Percentiles rank a stretch among this genome's conserved stretches.
Conservation (phyloP, 768 basidiomycete genomes). For the Rhizopogon vesiculosus region DNA sequence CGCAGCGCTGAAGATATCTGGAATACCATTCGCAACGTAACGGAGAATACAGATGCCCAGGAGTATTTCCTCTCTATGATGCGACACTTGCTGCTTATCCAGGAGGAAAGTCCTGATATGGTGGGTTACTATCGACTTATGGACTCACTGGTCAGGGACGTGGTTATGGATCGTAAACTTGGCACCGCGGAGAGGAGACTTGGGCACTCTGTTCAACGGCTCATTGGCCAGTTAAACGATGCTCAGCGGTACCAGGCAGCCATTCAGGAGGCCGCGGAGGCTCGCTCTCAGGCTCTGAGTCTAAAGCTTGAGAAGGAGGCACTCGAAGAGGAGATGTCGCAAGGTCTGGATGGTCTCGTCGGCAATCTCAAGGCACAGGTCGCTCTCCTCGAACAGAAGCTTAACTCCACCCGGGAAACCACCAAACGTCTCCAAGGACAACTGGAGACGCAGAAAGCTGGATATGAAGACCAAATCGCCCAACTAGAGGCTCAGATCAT, state of each 20-base stretch:
- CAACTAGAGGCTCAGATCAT: constrained; percentile 91
- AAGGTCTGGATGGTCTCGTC: constrained; percentile 80
- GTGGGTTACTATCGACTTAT: constrained; percentile 89
- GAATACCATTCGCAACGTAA: constrained; percentile 71
- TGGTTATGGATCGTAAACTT: constrained; percentile 90
- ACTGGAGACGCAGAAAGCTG: constrained; percentile 68
- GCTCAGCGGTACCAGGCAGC: constrained; percentile 77
- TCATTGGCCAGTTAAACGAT: constrained; percentile 88
- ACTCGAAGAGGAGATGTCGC: constrained; percentile 76
- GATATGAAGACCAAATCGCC: constrained; percentile 81
- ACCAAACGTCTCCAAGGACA: constrained; percentile 72
- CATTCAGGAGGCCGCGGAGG: constrained; percentile 70
- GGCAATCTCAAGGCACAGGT: constrained; percentile 75
- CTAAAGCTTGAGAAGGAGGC: constrained; percentile 78
- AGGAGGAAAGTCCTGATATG: constrained; percentile 80
- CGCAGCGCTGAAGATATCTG: constrained; percentile 84
- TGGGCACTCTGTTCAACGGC: constrained; percentile 83
- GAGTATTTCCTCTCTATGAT: constrained; percentile 91
- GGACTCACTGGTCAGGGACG: constrained; percentile 82
- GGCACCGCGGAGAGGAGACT: constrained; percentile 80
- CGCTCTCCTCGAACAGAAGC: constrained; percentile 67
- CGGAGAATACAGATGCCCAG: constrained; percentile 72
- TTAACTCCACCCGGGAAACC: constrained; percentile 74
- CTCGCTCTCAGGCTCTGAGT: constrained; percentile 57
- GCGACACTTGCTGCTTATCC: constrained; percentile 88